These are phyloP conservation scores for Coprinopsis marcescibilis DNA, from an alignment of 768 basidiomycete species.

Conservation along the genomic window DNA sequence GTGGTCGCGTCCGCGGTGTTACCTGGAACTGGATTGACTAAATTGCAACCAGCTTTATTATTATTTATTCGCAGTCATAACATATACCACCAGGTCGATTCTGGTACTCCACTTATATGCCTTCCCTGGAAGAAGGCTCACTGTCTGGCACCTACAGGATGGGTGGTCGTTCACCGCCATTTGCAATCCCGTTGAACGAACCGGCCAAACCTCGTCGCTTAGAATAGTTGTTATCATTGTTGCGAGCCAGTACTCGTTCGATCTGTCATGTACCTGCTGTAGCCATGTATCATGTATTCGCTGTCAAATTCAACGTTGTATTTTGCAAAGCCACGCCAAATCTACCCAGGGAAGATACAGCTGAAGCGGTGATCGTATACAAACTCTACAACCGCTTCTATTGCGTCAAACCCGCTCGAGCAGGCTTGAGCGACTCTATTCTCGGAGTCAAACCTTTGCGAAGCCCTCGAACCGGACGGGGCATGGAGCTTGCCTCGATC, in stretches of 20 bases:
- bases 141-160: not conserved
- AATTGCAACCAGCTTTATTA: too few relatives aligned
- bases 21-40: constrained; percentile 52
- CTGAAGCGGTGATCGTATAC: too few relatives aligned
- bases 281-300: constrained; percentile 27
- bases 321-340: not conserved
- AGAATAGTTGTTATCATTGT: not conserved
- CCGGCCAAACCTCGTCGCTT: not conserved
- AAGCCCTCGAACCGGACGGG: too few relatives aligned
- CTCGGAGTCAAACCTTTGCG: too few relatives aligned
- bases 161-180: constrained; percentile 3
- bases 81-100: not conserved
- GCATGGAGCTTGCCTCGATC: constrained; percentile 1
- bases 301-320: constrained; percentile 10
- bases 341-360: too few relatives aligned
- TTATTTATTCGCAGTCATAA: not conserved
- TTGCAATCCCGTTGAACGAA: not conserved
- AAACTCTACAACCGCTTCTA: too few relatives aligned
- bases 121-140: not conserved
- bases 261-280: constrained; percentile 25
- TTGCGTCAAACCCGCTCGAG: too few relatives aligned
- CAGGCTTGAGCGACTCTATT: too few relatives aligned
- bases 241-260: constrained; percentile 3
- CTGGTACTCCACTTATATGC: not conserved
- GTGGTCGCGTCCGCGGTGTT: constrained; percentile 49